phyloP scores from a whole-genome alignment of 2,329 filamentous ascomycete genomes.

The Venturia aucupariae region DNA sequence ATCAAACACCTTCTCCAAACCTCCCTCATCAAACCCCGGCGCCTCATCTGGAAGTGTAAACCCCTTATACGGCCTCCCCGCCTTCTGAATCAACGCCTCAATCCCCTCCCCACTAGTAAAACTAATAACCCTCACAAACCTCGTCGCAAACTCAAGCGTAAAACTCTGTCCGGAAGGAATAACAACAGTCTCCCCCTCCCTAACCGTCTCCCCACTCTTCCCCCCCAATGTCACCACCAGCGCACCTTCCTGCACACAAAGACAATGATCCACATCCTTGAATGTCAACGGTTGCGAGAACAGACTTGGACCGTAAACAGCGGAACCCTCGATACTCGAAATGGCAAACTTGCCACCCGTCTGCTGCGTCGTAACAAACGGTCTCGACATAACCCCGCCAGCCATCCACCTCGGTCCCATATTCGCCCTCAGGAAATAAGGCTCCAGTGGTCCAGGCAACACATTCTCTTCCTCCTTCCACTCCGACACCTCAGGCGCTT shows the following conservation, averaged over 20 bases:
- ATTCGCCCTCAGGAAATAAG: conserved; percentile 45
- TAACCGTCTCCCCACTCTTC: conserved; percentile 26
- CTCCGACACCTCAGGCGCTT: conserved; percentile 35
- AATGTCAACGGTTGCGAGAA: conserved; percentile 36
- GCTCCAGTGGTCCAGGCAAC: conserved; percentile 31
- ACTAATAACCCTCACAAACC: conserved; percentile 38
- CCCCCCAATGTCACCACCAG: conserved; percentile 34
- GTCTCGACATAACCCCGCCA: conserved; percentile 38
- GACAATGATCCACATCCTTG: conserved; percentile 41
- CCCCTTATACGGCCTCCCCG: background rate
- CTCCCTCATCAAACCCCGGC: background rate
- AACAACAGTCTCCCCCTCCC: conserved; percentile 41
- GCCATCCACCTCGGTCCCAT: conserved; percentile 39
- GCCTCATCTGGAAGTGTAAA: conserved; percentile 12
- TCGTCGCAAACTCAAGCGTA: conserved; percentile 35
- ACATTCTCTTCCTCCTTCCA: conserved; percentile 34
- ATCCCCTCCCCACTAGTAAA: conserved; percentile 44
- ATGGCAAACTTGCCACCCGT: conserved; percentile 43
- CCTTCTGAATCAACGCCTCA: conserved; percentile 32
- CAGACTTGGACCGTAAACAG: conserved; percentile 30
- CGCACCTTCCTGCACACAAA: conserved; percentile 40
- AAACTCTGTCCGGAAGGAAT: conserved; percentile 40
- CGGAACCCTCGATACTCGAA: conserved; percentile 39
- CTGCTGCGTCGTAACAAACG: conserved; percentile 41
- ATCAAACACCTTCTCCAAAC: background rate